A percentile compares a stretch with the other conserved stretches of the same genome.
Conservation (phyloP, 2,329 filamentous ascomycete species). For the Arthrobotrys sinensis region DNA sequence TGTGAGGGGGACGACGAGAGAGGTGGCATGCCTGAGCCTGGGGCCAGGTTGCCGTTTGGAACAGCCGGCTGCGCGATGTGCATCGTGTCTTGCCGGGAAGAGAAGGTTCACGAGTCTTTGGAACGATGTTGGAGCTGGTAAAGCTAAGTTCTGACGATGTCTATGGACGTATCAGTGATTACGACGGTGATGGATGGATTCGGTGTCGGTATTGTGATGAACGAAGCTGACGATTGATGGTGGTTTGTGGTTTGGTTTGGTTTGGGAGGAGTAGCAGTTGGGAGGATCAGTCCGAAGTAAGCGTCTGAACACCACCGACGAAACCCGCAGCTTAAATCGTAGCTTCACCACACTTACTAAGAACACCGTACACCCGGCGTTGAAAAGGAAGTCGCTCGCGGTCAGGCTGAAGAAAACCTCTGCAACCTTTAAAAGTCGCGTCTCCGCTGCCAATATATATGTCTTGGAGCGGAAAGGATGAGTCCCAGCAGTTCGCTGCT, state of each 20-base stretch:
- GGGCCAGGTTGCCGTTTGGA: slow-evolving; percentile 41
- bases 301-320: neutral
- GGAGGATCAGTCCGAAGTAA: too few relatives aligned
- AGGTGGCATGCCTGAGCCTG: slow-evolving; percentile 26
- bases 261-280: too few relatives aligned
- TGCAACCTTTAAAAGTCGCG: slow-evolving; percentile 8
- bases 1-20: slow-evolving; percentile 55
- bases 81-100: slow-evolving; percentile 28
- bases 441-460: slow-evolving; percentile 4
- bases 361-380: neutral
- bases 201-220: neutral
- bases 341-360: neutral
- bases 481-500: neutral
- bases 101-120: neutral
- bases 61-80: slow-evolving; percentile 34
- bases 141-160: neutral
- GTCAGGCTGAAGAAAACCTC: slow-evolving; percentile 15
- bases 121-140: neutral
- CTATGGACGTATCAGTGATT: neutral
- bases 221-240: neutral
- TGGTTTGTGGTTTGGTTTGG: too few relatives aligned
- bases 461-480: slow-evolving; percentile 3
- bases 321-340: neutral
- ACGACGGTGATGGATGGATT: neutral
- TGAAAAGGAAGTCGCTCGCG: slow-evolving; percentile 25